Percentiles rank a stretch among this genome's conserved stretches.
Conservation (phyloP, 768 basidiomycete genomes). For the Tulasnella sp. region DNA sequence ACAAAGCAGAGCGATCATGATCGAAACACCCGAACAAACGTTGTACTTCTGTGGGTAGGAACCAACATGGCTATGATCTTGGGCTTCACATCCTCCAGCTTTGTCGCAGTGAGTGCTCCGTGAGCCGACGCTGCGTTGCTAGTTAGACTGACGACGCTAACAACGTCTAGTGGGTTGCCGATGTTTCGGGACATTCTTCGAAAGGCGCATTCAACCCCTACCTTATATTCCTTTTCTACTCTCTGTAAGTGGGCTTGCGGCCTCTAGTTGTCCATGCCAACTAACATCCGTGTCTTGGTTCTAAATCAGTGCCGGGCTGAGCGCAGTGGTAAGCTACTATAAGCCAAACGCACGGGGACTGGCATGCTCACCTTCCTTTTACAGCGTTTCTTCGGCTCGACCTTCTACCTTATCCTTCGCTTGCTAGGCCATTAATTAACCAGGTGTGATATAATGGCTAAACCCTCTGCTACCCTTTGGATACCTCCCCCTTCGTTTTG, state of each 20-base stretch:
- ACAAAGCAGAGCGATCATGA: slow-evolving; percentile 87
- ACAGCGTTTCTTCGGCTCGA: slow-evolving; percentile 18
- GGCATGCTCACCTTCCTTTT: neutral
- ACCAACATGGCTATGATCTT: slow-evolving; percentile 62
- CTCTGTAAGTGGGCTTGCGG: slow-evolving; percentile 30
- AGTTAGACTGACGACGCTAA: neutral
- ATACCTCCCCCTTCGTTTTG: neutral
- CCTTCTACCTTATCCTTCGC: slow-evolving; percentile 16
- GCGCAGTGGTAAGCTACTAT: slow-evolving; percentile 4
- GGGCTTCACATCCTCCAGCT: slow-evolving; percentile 67
- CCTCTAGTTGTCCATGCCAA: neutral
- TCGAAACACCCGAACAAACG: slow-evolving; percentile 75
- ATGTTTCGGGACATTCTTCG: slow-evolving; percentile 24
- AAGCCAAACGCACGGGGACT: neutral
- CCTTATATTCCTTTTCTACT: slow-evolving; percentile 69
- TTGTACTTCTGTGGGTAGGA: slow-evolving; percentile 75
- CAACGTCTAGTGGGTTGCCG: slow-evolving; percentile 12
- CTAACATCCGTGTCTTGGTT: neutral
- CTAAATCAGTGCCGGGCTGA: slow-evolving; percentile 5
- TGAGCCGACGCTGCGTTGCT: neutral
- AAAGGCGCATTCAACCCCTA: slow-evolving; percentile 75
- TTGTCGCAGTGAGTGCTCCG: slow-evolving; percentile 34
- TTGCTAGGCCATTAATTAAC: slow-evolving; percentile 15
- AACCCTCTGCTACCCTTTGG: neutral
- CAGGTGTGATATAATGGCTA: slow-evolving; percentile 3